Evolutionary conservation across 164 flowering plant genomes (phyloP).

Genomic region (Dillenia turbinata): DNA sequence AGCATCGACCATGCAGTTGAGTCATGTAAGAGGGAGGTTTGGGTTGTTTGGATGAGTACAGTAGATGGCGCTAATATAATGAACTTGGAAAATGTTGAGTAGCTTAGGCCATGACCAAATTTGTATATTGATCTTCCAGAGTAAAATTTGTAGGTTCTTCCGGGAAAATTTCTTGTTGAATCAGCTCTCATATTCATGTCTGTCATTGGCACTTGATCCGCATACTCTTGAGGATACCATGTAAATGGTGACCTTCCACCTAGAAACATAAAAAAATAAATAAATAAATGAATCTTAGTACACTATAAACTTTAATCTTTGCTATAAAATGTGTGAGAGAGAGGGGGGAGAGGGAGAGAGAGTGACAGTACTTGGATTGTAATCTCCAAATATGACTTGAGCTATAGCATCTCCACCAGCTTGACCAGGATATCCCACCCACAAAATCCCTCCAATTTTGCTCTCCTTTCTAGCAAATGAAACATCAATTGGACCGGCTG

Average conservation of each 20-base stretch:
- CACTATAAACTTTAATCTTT: background rate
- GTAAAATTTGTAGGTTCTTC: slow-evolving; percentile 72
- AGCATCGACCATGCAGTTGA: background rate
- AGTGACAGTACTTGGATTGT: slow-evolving; percentile 48
- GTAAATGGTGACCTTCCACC: slow-evolving; percentile 66
- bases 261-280: slow-evolving; percentile 3
- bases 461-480: slow-evolving; percentile 33
- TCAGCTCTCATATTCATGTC: slow-evolving; percentile 63
- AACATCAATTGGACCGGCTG: slow-evolving; percentile 69
- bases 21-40: background rate
- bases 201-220: slow-evolving; percentile 55
- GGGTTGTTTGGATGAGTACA: slow-evolving; percentile 8
- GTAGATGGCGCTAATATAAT: slow-evolving; percentile 33
- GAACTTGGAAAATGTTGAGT: slow-evolving; percentile 37
- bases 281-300: no score
- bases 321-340: background rate
- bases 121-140: slow-evolving; percentile 34
- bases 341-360: background rate
- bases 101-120: slow-evolving; percentile 74
- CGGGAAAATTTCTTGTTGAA: slow-evolving; percentile 36
- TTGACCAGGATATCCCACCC: slow-evolving; percentile 81
- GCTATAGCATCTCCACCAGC: slow-evolving; percentile 70
- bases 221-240: slow-evolving; percentile 57
- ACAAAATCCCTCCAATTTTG: slow-evolving; percentile 47
- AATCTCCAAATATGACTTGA: slow-evolving; percentile 57